A percentile compares a stretch with the other conserved stretches of the same genome.
phyloP scores from a whole-genome alignment of 495 filamentous ascomycete genomes.

The Trichocladium uniseriatum region DNA sequence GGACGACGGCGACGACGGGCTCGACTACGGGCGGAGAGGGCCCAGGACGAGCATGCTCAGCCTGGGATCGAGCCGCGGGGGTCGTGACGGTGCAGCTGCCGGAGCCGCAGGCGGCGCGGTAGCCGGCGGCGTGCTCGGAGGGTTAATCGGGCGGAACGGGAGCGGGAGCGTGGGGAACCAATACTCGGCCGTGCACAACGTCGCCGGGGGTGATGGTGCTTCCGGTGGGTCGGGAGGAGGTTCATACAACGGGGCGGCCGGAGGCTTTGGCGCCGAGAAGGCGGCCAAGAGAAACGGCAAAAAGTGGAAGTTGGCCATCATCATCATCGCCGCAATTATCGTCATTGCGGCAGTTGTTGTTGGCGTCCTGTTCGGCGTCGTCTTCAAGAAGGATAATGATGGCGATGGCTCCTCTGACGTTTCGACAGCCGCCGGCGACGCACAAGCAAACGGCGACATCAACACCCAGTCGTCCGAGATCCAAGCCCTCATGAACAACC shows the following conservation, averaged over 20 bases:
- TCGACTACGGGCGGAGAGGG: slow-evolving; percentile 39
- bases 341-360: slow-evolving; percentile 63
- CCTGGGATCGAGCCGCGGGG: slow-evolving; percentile 32
- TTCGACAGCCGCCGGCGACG: slow-evolving; percentile 28
- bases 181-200: slow-evolving; percentile 33
- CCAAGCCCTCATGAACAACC: slow-evolving; percentile 68
- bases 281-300: slow-evolving; percentile 52
- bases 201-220: slow-evolving; percentile 14
- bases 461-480: slow-evolving; percentile 69
- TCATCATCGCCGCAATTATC: slow-evolving; percentile 50
- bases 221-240: not conserved
- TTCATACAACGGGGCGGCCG: slow-evolving; percentile 20
- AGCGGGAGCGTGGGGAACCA: slow-evolving; percentile 28
- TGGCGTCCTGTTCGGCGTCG: slow-evolving; percentile 69
- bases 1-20: slow-evolving; percentile 80
- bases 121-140: slow-evolving; percentile 47
- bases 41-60: slow-evolving; percentile 46
- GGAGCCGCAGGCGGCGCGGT: slow-evolving; percentile 38
- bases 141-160: slow-evolving; percentile 32
- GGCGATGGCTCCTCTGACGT: slow-evolving; percentile 19
- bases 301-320: slow-evolving; percentile 57
- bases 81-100: slow-evolving; percentile 20
- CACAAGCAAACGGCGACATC: slow-evolving; percentile 54
- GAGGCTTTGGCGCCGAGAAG: slow-evolving; percentile 35
- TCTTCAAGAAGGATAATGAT: slow-evolving; percentile 40